phyloP scores from a whole-genome alignment of 2,329 filamentous ascomycete genomes.

The Paraphoma chrysanthemicola region DNA sequence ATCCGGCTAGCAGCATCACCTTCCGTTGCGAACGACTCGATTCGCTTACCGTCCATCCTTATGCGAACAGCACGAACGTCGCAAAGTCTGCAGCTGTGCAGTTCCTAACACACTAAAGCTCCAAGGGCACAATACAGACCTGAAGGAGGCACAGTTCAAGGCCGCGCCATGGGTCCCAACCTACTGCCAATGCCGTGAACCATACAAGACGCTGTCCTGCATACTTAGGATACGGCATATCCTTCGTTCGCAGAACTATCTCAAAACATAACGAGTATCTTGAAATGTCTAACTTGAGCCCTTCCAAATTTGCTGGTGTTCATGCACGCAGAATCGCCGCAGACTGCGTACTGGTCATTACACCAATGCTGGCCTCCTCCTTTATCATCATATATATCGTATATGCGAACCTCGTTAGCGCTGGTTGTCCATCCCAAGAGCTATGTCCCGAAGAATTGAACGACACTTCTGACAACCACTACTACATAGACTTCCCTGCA shows the following conservation, averaged over 20 bases:
- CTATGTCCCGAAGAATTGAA: slow-evolving; percentile 11
- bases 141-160: background rate
- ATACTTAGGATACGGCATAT: too few relatives aligned
- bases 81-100: background rate
- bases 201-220: too few relatives aligned
- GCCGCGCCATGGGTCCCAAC: background rate
- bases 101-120: background rate
- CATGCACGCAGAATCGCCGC: slow-evolving; percentile 1
- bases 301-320: background rate
- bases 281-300: too few relatives aligned
- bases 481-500: slow-evolving; percentile 16
- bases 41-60: background rate
- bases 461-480: slow-evolving; percentile 1
- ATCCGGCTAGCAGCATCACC: background rate
- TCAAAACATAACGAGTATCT: too few relatives aligned
- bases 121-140: background rate
- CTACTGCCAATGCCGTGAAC: background rate
- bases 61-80: background rate
- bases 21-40: background rate
- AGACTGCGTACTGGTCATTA: background rate
- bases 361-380: slow-evolving; percentile 11
- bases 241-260: too few relatives aligned
- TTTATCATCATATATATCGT: slow-evolving; percentile 10
- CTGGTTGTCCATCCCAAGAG: slow-evolving; percentile 8
- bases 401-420: slow-evolving; percentile 4